Evolutionary conservation across 1,139 yeast species (phyloP).

Genomic region (Sugiyamaella novakii): DNA sequence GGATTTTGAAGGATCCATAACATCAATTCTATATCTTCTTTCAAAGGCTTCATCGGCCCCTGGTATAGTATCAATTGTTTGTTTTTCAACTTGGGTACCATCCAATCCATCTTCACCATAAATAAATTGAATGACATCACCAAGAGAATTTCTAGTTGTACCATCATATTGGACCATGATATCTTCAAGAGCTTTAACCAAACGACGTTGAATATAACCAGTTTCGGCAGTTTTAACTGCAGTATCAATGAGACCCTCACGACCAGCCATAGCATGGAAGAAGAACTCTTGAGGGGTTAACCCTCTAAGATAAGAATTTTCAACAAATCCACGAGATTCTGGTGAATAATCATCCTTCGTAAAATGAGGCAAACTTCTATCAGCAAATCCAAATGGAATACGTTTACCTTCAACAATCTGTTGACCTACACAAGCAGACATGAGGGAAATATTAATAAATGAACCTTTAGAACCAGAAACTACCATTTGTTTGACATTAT

Average conservation of each 20-base stretch:
- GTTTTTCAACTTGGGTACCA: constrained; percentile 97
- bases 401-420: constrained; percentile 99
- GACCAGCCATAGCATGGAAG: constrained; percentile 99
- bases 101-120: constrained; percentile 99
- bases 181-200: constrained; percentile 97
- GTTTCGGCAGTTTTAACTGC: constrained; percentile 99
- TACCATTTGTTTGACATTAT: constrained; percentile 98
- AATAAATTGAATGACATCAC: constrained; percentile 92
- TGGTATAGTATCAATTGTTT: constrained; percentile 94
- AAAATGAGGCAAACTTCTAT: constrained; percentile 95
- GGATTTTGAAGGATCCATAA: constrained; percentile 65
- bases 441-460: constrained; percentile 96
- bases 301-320: constrained; percentile 95
- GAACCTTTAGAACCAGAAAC: constrained; percentile 99
- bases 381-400: constrained; percentile 95
- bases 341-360: constrained; percentile 98
- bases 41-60: constrained; percentile 87
- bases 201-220: constrained; percentile 98
- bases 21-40: constrained; percentile 80
- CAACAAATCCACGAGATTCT: constrained; percentile 96
- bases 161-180: constrained; percentile 99
- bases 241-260: constrained; percentile 99
- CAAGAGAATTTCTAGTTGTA: constrained; percentile 95
- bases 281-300: constrained; percentile 98
- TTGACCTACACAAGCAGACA: constrained; percentile 99